Percentiles rank a stretch among this genome's conserved stretches.
phyloP scores from a whole-genome alignment of 176 grass and related monocot genomes.

The Avena atlantica region DNA sequence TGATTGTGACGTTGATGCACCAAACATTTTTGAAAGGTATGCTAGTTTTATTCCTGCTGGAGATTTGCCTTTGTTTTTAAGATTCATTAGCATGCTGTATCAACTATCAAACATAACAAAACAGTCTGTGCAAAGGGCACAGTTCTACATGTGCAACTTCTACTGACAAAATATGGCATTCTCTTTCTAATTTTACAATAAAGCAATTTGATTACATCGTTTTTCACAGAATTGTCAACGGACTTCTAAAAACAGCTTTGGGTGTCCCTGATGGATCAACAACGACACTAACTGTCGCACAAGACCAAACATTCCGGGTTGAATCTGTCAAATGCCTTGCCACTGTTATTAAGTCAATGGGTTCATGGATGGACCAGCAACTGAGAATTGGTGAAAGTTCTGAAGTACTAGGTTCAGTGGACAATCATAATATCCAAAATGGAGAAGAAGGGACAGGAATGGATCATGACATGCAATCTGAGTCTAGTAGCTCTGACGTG shows the following conservation, averaged over 20 bases:
- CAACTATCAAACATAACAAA: conserved; percentile 24
- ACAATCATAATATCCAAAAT: conserved; percentile 62
- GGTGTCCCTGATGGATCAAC: conserved; percentile 85
- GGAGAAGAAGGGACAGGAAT: conserved; percentile 76
- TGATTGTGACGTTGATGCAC: conserved; percentile 97
- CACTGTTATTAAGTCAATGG: conserved; percentile 76
- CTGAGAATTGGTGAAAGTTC: conserved; percentile 78
- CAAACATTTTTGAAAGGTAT: conserved; percentile 98
- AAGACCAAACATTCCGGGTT: conserved; percentile 90
- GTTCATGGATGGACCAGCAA: conserved; percentile 93
- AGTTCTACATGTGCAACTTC: conserved; percentile 17
- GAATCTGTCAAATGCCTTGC: conserved; percentile 95
- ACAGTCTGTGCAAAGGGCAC: conserved; percentile 15
- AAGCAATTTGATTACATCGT: conserved; percentile 58
- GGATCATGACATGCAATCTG: conserved; percentile 73
- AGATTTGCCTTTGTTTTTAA: neutral
- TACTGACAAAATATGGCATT: conserved; percentile 12
- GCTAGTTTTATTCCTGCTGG: conserved; percentile 23
- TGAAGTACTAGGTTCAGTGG: conserved; percentile 58
- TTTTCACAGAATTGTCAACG: conserved; percentile 89
- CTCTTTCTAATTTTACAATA: conserved; percentile 46
- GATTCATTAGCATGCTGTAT: neutral
- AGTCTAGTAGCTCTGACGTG: conserved; percentile 58
- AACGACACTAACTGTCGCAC: conserved; percentile 78
- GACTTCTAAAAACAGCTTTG: conserved; percentile 89